These are phyloP conservation scores for Mrakia hoshinonis DNA, from an alignment of 768 basidiomycete genomes.

Conservation along the genomic window DNA sequence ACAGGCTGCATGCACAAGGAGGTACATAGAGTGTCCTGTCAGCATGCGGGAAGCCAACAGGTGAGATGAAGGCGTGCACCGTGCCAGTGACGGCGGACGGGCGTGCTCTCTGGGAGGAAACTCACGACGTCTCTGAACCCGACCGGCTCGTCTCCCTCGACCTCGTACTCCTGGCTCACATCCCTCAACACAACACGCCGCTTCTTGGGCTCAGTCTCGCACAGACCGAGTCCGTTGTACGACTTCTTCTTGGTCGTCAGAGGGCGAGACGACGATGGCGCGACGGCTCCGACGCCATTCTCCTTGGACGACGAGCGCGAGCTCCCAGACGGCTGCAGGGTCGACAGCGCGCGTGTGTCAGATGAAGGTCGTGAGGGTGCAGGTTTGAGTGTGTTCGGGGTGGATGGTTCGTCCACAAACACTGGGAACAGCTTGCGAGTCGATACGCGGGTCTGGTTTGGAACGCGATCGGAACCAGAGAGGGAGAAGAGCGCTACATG, in stretches of 20 bases:
- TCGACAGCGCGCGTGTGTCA: not conserved
- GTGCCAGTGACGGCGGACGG: too few relatives aligned
- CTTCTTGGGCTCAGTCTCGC: not conserved
- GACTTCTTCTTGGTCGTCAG: not conserved
- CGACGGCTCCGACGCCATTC: not conserved
- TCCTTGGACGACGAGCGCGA: not conserved
- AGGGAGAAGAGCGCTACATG: not conserved
- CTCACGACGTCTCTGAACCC: slow-evolving; percentile 20
- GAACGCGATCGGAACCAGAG: not conserved
- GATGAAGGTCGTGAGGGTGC: not conserved
- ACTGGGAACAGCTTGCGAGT: slow-evolving; percentile 9
- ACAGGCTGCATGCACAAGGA: not conserved
- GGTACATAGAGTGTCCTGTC: not conserved
- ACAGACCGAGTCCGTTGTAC: not conserved
- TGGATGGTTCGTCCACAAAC: slow-evolving; percentile 1
- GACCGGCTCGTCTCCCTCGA: slow-evolving; percentile 4
- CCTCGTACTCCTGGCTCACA: slow-evolving; percentile 24
- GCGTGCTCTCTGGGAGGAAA: too few relatives aligned
- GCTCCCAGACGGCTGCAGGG: not conserved
- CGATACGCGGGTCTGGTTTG: not conserved
- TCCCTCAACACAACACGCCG: slow-evolving; percentile 16
- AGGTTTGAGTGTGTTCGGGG: not conserved
- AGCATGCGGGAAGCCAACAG: not conserved
- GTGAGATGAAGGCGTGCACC: too few relatives aligned
- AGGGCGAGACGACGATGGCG: not conserved